phyloP scores from a whole-genome alignment of 352 stramenopile species.

The Phytophthora ramorum region DNA sequence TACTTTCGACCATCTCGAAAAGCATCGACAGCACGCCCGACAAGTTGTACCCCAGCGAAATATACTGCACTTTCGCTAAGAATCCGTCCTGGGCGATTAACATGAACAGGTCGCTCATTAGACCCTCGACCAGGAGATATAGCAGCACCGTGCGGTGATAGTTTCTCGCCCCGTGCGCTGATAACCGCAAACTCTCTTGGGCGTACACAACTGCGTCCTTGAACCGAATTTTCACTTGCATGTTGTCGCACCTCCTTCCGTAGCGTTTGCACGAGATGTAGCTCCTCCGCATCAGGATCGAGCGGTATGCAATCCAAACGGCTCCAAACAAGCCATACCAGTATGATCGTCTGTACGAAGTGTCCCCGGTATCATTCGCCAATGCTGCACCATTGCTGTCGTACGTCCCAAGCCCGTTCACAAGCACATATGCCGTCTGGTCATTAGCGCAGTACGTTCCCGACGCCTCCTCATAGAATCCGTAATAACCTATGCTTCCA shows the following conservation, averaged over 20 bases:
- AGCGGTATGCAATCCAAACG: conserved; percentile 23
- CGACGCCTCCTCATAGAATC: conserved; percentile 18
- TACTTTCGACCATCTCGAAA: conserved; percentile 30
- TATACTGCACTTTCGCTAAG: conserved; percentile 24
- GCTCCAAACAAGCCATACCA: conserved; percentile 18
- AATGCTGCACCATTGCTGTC: conserved; percentile 16
- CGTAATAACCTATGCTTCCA: conserved; percentile 22
- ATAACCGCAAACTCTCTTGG: conserved; percentile 23
- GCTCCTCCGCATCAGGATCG: conserved; percentile 17
- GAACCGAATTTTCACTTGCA: conserved; percentile 17
- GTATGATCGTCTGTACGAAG: conserved; percentile 20
- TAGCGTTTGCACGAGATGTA: conserved; percentile 22
- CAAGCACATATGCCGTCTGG: conserved; percentile 4
- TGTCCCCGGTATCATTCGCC: conserved; percentile 11
- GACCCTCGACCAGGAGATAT: conserved; percentile 18
- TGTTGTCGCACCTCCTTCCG: conserved; percentile 13
- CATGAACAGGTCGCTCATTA: conserved; percentile 25
- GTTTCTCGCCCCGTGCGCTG: conserved; percentile 21
- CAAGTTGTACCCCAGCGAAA: conserved; percentile 30
- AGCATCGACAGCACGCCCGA: conserved; percentile 23
- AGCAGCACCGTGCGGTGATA: conserved; percentile 10
- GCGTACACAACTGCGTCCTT: conserved; percentile 20
- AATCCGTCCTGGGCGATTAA: conserved; percentile 24
- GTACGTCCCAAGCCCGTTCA: conserved; percentile 16
- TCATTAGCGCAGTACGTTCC: conserved; percentile 21